Evolutionary conservation across 2,329 filamentous ascomycete species (phyloP), one percentile per base, ranked within the genome.

Genomic region (Ceratocystis papillata): DNA sequence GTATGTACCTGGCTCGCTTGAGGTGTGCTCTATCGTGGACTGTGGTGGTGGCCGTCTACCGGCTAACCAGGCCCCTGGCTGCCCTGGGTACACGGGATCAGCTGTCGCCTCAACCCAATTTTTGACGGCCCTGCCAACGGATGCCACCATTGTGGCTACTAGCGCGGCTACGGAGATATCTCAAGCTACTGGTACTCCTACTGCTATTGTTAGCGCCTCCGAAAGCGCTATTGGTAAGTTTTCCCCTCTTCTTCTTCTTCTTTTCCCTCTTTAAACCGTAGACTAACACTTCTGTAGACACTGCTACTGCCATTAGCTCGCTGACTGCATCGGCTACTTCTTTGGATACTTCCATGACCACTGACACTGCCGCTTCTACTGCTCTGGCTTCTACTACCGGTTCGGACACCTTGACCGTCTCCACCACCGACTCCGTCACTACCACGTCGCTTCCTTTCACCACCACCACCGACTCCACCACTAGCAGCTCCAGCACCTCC

Each of bases 31-130:
- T 10, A 72, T 83, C 68, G 78, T 85, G 70, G 85, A 88, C 79
- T 88, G 86, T 74, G 85, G 86, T 67, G 86, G 86, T 69, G 86
- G 85, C 65, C 79, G 81, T 59, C 86, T 84, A 7, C 83, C 85
- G 2, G 81, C 83, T 68, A 87, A 84, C 77, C 80, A 79, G 30
- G 80, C 84, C 25, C 85, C 85, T 0, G 85, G 85, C 1, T 88
- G 86, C 71, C 71, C 74, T 1, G 71, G 66, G 3, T 86, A 87
- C 76, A 70, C 72, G 1, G 84, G 83, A 69, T 83, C 82, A 30
- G 80, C 75, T 17, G 80, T 79, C 12, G 82, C 83, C 73, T 77
- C 77, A 66, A 80, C 82, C 7, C 75, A 72, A 57, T 85, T 76
- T 73, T 73, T 84, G 41, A 64, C 67, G 15, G 61, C 48, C 12